These are phyloP conservation scores for Helianthus annuus DNA, from an alignment of 129 eudicot genomes.

Conservation along the genomic window HanXRQr2.0-SUNRISE NC_035436.2:193166299-193166798, in stretches of 20 bases:
- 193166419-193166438: constrained; percentile 13
- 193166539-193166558: neutral
- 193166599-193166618: no score
- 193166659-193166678: neutral
- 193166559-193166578: constrained; percentile 2
- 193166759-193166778: constrained; percentile 99
- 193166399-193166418: neutral
- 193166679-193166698: no score
- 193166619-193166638: constrained; percentile 6
- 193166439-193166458: neutral
- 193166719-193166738: neutral
- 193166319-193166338: constrained; percentile 15
- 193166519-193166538: neutral
- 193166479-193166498: neutral
- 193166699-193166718: neutral
- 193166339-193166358: constrained; percentile 10
- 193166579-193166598: constrained; percentile 9
- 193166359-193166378: constrained; percentile 14
- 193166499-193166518: neutral
- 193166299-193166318: constrained; percentile 16
- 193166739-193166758: constrained; percentile 13
- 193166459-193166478: neutral
- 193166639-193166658: neutral
- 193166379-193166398: constrained; percentile 12
- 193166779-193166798: constrained; percentile 98